Evolutionary conservation across 306 rosid species (phyloP), one percentile per base, ranked within the genome.

Genomic region (Betula pendula): DNA sequence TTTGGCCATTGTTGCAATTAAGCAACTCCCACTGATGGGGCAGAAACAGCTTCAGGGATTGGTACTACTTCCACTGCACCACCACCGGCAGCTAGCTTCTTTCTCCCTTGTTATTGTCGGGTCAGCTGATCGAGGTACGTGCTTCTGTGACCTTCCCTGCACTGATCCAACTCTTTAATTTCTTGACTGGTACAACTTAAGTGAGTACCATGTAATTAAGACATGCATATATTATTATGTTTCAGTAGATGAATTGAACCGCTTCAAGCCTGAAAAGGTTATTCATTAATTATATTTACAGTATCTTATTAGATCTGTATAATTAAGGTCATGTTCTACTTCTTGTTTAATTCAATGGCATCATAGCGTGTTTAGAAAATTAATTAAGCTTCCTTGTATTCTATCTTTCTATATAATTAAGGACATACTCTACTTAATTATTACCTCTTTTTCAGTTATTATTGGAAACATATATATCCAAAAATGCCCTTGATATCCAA

Each of bases 91-190:
- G 43, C 62, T 78, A 20, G 83, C 75, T 75, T 82, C 87, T 81
- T 85, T 78, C 81, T 75, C 84, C 49, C 73, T 63, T 8, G 50
- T 53, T 49, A 56, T 85, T 43, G 79, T 68, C 87, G 70, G 66
- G 38, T 81, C 82, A 44, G 86, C 71, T 0, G 62, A n/a, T n/a
- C n/a, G n/a, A 6, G 16, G 65, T 63, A 69, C 48, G 81, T 75
- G 73, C 73, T 70, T 83, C 83, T 44, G 84, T 78, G 77, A 48
- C 87, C 5, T 76, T 74, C 68, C 76, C 89, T 53, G 83, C 81
- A 83, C 98, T 87, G 97, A 82, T 71, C 72, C 71, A 66, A 47
- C 59, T 72, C 29, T 58, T 48, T n/a, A n/a, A n/a, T 67, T 47
- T n/a, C 6, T 63, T 9, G 24, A 56, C 16, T 40, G 12, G 33